Base-by-base conservation (phyloP, 257 asterid genomes). In the Penstemon newberryi region DNA sequence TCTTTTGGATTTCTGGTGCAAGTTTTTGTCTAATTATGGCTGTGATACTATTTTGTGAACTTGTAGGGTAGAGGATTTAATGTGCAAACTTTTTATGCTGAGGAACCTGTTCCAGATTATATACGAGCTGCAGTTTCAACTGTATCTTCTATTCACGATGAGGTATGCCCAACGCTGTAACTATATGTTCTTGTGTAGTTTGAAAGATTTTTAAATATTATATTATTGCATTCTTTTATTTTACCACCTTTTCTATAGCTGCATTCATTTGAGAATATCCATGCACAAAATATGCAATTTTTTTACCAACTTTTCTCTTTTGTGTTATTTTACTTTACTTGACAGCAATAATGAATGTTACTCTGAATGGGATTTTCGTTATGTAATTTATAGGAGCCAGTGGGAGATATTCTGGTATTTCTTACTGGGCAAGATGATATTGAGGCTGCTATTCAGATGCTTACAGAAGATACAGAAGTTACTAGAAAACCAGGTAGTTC, bases 401-500 rank as follows among this genome's bases (percentile, higher is more conserved):
- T 64, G 80, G 99, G 99, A 57, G 99, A 93, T 83, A 83, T 93
- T 75, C 83, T 93, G 72, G 96, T 90, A 60, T 89, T 93, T 73
- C 95, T 93, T 52, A 93, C 97, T 4, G 97, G 99, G 66, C 96
- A 93, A 87, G 99, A 93, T 77, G 99, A 90, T 78, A 90, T 93
- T 79, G 97, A 93, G 78, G 90, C 93, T 72, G 96, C 96, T 51
- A 80, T 83, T 56, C 92, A 83, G 80, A 73, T 93, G 85, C 92
- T 93, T 57, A 77, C 95, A 41, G 99, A 93, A 80, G 97, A 90
- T 80, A 75, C 92, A 66, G 79, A 78, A 46, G 67, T 52, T 62
- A 74, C 74, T 13, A 79, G 73, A 77, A 85, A 84, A 51, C 77
- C 82, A 91, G 97, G 95, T 93, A 72, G 43, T 69, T 66, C 37